Base-by-base conservation (phyloP, 2,329 filamentous ascomycete species). In the Hymenoscyphus infarciens region DNA sequence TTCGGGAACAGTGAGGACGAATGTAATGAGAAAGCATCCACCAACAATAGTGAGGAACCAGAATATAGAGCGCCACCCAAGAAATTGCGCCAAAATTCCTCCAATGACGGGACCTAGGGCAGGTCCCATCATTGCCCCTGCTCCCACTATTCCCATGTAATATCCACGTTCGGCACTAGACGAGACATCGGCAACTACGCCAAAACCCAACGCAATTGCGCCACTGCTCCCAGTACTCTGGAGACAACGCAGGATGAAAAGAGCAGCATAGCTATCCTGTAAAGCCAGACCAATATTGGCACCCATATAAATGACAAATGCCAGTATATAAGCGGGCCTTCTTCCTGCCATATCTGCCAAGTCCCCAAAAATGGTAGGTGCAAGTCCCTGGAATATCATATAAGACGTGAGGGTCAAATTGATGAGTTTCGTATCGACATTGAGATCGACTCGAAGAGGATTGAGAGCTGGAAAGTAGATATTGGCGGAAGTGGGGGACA, bases 111-210 rank as follows among this genome's bases (percentile, higher is more conserved):
- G 82, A 0, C 79, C 81, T 8, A 83, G 64, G 0, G 80, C 78
- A 5, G 80, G 80, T 0, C 77, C 79, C 22, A 82, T 72, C 69
- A 73, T 73, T n/a, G 68, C 70, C 57, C 67, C 86, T 83, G 72
- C 89, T 83, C 27, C 84, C n/a, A 87, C 83, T 64, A 87, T 82
- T 58, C 85, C 89, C 77, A 93, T 87, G 71, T 90, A 93, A 61
- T 82, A 83, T 2, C 90, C 91, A 68, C 91, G 79, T 73, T 94
- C 88, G 0, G 83, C 81, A 55, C 83, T 86, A 0, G 87, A 85
- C 0, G 87, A 82, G 5, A 92, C 81, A 69, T 95, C 91, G 0
- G 88, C 87, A 15, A 93, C 83, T 1, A 92, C 85, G 1, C 86
- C 90, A 64, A 83, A 88, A 0, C 84, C 85, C 1, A 95, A 78